Percentiles rank a stretch among this genome's conserved stretches.
Evolutionary conservation across 345 rosid species (phyloP).

Genomic region (Citropsis articulata): DNA sequence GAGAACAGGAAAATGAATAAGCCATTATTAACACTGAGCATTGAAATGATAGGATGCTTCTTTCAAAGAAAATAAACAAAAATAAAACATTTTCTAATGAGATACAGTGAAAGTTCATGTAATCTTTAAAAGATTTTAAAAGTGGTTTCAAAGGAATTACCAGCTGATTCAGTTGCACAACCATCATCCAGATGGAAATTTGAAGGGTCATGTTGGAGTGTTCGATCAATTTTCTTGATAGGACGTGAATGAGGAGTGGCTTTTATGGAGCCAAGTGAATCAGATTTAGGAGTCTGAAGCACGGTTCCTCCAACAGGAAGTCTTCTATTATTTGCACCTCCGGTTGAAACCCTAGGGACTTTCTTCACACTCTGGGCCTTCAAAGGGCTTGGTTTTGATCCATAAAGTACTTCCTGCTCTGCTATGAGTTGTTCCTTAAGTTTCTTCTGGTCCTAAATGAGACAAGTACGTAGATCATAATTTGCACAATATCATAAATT

Average conservation of each 20-base stretch:
- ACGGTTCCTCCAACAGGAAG: constrained; percentile 71
- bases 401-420: constrained; percentile 90
- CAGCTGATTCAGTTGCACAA: constrained; percentile 47
- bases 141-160: constrained; percentile 34
- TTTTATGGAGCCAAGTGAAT: constrained; percentile 35
- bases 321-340: constrained; percentile 68
- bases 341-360: constrained; percentile 67
- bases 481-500: neutral
- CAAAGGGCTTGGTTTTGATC: constrained; percentile 94
- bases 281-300: constrained; percentile 70
- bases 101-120: neutral
- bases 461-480: neutral
- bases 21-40: neutral
- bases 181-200: constrained; percentile 41
- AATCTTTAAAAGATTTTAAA: neutral
- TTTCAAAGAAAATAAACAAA: neutral
- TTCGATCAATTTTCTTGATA: constrained; percentile 49
- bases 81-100: neutral
- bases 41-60: neutral
- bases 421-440: constrained; percentile 90
- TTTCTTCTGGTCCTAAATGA: constrained; percentile 88
- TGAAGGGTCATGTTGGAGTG: constrained; percentile 33
- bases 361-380: constrained; percentile 74
- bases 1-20: neutral
- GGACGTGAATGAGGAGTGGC: constrained; percentile 44